These are phyloP conservation scores for Globisporangium cederbergense DNA, from an alignment of 352 stramenopile species.

Conservation along the genomic window DNA sequence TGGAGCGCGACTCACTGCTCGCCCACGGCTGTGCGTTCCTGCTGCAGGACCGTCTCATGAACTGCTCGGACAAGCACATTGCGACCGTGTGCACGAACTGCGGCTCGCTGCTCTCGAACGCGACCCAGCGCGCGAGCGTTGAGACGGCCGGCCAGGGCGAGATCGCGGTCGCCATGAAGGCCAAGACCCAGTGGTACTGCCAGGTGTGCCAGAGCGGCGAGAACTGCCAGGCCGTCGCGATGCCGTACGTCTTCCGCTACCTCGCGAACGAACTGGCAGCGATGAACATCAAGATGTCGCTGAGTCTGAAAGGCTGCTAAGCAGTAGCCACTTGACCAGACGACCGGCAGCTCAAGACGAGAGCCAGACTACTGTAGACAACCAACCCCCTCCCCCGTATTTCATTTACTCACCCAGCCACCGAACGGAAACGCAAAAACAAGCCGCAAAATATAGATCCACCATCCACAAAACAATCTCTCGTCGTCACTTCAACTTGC, in stretches of 20 bases:
- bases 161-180: constrained; percentile 85
- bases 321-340: neutral
- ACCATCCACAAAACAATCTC: neutral
- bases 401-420: constrained; percentile 4
- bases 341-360: neutral
- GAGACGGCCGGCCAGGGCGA: constrained; percentile 81
- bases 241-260: constrained; percentile 99
- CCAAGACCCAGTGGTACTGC: constrained; percentile 84
- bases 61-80: constrained; percentile 99
- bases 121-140: constrained; percentile 79
- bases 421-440: neutral
- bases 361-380: neutral
- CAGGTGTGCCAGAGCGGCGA: constrained; percentile 86
- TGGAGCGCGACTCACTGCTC: constrained; percentile 99
- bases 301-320: constrained; percentile 82
- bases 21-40: constrained; percentile 97
- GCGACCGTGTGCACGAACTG: constrained; percentile 95
- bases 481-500: neutral
- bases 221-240: constrained; percentile 90
- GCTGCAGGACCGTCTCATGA: constrained; percentile 96
- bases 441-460: constrained; percentile 13
- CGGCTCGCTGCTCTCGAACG: constrained; percentile 84
- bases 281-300: constrained; percentile 99
- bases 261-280: constrained; percentile 98
- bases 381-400: neutral